Evolutionary conservation across 352 stramenopile species (phyloP).

Genomic region (Phytophthora tubulina): DNA sequence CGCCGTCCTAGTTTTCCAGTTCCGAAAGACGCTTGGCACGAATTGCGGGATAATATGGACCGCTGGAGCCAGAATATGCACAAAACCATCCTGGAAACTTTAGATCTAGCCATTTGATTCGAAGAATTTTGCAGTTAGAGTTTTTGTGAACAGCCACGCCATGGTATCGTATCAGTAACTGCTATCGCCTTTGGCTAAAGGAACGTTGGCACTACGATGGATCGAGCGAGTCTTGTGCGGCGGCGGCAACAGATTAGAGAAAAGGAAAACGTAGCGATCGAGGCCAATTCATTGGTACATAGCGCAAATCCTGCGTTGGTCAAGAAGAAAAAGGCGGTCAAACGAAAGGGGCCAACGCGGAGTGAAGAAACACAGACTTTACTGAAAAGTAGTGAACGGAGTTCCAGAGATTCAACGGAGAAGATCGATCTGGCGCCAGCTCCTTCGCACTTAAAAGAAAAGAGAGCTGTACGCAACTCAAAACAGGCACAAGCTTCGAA

Average conservation of each 20-base stretch:
- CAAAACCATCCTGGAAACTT: conserved; percentile 41
- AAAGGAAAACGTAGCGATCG: conserved; percentile 21
- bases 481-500: conserved; percentile 21
- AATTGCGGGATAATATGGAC: conserved; percentile 49
- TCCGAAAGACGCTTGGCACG: conserved; percentile 27
- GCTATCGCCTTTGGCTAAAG: neutral
- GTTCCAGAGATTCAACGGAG: neutral
- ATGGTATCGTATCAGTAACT: conserved; percentile 9
- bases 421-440: neutral
- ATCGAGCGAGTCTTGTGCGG: conserved; percentile 47
- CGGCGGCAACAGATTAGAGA: conserved; percentile 50
- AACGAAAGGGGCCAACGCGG: conserved; percentile 6
- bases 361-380: conserved; percentile 2
- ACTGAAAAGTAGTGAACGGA: neutral
- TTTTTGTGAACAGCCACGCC: conserved; percentile 8
- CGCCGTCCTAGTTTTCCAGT: conserved; percentile 37
- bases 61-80: conserved; percentile 52
- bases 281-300: conserved; percentile 6
- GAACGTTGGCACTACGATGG: conserved; percentile 15
- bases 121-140: no score
- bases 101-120: conserved; percentile 13
- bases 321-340: conserved; percentile 31
- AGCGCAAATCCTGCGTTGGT: neutral
- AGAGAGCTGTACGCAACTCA: neutral
- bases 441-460: conserved; percentile 1